Evolutionary conservation across 164 flowering plant genomes (phyloP), one percentile per base, ranked within the genome.

Genomic region (Sedum album): DNA sequence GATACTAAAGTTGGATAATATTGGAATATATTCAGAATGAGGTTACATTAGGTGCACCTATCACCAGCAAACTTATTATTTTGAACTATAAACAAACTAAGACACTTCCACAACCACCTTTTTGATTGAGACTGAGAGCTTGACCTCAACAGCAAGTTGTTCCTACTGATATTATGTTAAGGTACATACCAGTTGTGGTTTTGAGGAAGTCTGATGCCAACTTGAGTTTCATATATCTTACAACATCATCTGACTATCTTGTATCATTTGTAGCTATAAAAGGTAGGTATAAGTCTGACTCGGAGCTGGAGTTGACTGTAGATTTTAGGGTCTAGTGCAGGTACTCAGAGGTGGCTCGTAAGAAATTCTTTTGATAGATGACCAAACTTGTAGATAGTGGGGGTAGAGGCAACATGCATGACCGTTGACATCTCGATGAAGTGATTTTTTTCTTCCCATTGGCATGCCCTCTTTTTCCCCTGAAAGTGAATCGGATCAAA

Each of bases 41-140:
- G 26, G 61, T 23, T 25, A 55, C 31, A 26, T 55, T 55, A 55
- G 61, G 61, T 55, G 61, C 61, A 55, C 61, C 31, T 25, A n/a
- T 55, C 61, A 55, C 31, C 61, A 55, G 61, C 30, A 23, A 31
- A 26, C 61, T 44, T 44, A 55, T 55, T 49, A n/a, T 25, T 20
- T 49, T 20, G 57, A 8, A 49, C 11, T n/a, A n/a, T 5, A n/a
- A 49, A 55, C 61, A 10, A 55, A 25, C 31, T 7, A 55, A 44
- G 4, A 17, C 30, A 25, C 9, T 9, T 15, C 30, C 15, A n/a
- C 61, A 55, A 23, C 61, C 61, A 55, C 61, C 26, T 2, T 31
- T 55, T 25, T 25, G 31, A 55, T 25, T 25, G 30, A 55, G n/a
- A n/a, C n/a, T n/a, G n/a, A n/a, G 30, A 23, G 4, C 3, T 0